phyloP scores from a whole-genome alignment of 192 early-diverging fungal genomes.

The Thamnidium elegans region DNA sequence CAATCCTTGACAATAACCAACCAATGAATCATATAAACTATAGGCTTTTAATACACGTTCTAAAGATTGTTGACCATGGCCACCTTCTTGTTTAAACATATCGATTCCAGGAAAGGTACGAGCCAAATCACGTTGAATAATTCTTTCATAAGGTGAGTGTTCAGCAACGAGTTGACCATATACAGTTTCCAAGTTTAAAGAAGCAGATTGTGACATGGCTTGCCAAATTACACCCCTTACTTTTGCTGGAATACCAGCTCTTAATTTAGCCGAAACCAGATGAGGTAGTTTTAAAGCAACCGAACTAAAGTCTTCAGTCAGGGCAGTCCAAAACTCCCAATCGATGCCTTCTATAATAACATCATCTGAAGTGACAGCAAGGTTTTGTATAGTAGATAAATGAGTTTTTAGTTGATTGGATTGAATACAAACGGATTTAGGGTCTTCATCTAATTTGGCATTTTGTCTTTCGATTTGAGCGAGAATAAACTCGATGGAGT shows the following conservation, averaged over 20 bases:
- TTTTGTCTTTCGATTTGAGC: constrained; percentile 58
- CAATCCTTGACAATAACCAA: constrained; percentile 98
- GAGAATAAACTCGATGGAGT: constrained; percentile 51
- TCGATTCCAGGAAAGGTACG: constrained; percentile 90
- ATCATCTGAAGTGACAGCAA: constrained; percentile 18
- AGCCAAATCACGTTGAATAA: constrained; percentile 91
- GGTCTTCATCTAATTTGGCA: constrained; percentile 48
- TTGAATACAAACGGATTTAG: constrained; percentile 55
- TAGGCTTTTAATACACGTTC: constrained; percentile 93
- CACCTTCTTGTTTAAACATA: constrained; percentile 79
- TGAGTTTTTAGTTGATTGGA: constrained; percentile 52
- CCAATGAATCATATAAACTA: constrained; percentile 86
- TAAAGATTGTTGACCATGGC: constrained; percentile 82
- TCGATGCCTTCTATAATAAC: constrained; percentile 34
- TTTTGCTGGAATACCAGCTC: constrained; percentile 72
- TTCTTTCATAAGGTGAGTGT: constrained; percentile 79
- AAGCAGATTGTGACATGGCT: constrained; percentile 78
- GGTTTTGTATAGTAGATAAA: constrained; percentile 44
- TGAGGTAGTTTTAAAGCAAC: constrained; percentile 62
- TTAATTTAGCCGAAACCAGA: constrained; percentile 62
- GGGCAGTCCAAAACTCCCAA: constrained; percentile 76
- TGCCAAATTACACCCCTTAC: constrained; percentile 90
- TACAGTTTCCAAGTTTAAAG: constrained; percentile 71
- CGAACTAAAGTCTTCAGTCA: constrained; percentile 69
- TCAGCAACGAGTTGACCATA: constrained; percentile 76